A percentile compares a stretch with the other conserved stretches of the same genome.
phyloP scores from a whole-genome alignment of 306 rosid genomes.

The Casuarina equisetifolia region DNA sequence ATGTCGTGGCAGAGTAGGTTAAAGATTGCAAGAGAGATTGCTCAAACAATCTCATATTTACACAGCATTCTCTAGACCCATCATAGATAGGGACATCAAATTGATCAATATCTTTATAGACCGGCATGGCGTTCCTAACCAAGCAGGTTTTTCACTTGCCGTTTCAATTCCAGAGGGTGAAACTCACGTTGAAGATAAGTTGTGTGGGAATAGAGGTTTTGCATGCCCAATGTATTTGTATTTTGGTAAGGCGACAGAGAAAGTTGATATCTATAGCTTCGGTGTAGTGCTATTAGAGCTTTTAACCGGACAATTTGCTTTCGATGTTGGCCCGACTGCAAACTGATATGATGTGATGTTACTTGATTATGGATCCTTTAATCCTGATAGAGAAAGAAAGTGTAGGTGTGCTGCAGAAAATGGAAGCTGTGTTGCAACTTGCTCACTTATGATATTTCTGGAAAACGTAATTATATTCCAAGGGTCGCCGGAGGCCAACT shows the following conservation, averaged over 20 bases:
- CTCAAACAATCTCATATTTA: background rate
- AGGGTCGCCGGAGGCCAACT: too few species aligned
- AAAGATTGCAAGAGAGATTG: background rate
- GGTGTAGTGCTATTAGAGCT: background rate
- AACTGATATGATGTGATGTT: background rate
- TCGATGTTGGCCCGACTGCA: too few species aligned
- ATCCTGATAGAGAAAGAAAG: background rate
- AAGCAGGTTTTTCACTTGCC: background rate
- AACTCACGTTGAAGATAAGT: background rate
- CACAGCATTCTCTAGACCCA: background rate
- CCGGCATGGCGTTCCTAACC: background rate
- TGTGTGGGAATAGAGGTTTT: too few species aligned
- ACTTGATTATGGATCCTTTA: background rate
- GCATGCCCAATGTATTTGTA: background rate
- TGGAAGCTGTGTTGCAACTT: background rate
- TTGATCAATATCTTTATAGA: background rate
- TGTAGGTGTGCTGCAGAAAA: background rate
- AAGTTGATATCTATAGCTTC: slow-evolving; percentile 16
- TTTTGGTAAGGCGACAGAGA: background rate
- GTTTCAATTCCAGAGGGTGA: slow-evolving; percentile 13
- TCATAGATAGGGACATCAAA: slow-evolving; percentile 9
- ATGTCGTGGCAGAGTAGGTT: background rate
- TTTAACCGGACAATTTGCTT: background rate
- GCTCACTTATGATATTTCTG: background rate
- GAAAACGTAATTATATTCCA: background rate